Percentiles rank a stretch among this genome's conserved stretches.
These are phyloP conservation scores for Rhodamnia rubescens DNA, from an alignment of 345 rosid genomes.

Conservation along the genomic window DNA sequence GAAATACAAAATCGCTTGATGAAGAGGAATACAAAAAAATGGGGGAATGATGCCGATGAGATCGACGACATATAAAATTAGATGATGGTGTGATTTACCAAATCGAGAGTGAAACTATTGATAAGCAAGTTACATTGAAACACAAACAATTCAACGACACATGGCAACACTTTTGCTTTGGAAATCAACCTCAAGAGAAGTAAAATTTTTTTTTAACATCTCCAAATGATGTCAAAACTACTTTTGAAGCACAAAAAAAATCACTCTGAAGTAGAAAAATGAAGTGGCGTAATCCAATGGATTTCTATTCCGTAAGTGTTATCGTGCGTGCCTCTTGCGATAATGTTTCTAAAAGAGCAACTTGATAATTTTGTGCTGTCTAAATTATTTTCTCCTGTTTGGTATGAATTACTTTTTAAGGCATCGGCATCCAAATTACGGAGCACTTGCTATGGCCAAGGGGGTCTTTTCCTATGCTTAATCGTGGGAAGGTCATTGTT, in stretches of 20 bases:
- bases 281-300: too few relatives aligned
- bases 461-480: not conserved
- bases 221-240: too few relatives aligned
- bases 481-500: not conserved
- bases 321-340: too few relatives aligned
- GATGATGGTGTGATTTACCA: not conserved
- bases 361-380: not conserved
- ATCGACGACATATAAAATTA: not conserved
- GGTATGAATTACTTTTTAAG: not conserved
- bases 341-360: not conserved
- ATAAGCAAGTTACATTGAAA: too few relatives aligned
- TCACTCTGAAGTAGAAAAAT: too few relatives aligned
- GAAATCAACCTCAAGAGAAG: too few relatives aligned
- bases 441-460: not conserved
- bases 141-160: too few relatives aligned
- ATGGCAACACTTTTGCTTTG: too few relatives aligned
- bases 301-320: too few relatives aligned
- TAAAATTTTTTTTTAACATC: too few relatives aligned
- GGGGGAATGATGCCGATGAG: not conserved
- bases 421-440: not conserved
- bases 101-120: too few relatives aligned
- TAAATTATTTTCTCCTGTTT: not conserved
- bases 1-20: not conserved
- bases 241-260: too few relatives aligned
- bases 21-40: not conserved